Conservation (phyloP, 2,329 filamentous ascomycete species). For the Coniochaeta hoffmannii region DNA sequence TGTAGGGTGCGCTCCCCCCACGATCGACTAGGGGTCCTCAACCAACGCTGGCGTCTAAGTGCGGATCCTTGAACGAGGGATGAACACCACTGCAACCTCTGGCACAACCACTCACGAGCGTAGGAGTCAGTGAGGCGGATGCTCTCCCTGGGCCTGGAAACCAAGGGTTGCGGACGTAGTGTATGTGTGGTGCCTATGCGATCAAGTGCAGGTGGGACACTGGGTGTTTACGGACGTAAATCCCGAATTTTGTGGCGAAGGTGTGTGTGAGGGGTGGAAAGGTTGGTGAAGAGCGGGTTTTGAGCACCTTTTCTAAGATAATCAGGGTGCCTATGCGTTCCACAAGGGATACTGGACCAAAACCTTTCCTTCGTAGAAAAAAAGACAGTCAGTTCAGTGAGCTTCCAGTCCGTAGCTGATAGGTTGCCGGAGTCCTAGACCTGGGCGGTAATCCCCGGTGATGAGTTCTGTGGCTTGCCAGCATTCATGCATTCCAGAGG, state of each 20-base stretch:
- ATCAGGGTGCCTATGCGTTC: neutral
- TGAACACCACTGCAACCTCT: neutral
- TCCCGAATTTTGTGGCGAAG: neutral
- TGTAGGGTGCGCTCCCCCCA: neutral
- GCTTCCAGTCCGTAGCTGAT: neutral
- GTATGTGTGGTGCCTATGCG: neutral
- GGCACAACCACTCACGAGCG: neutral
- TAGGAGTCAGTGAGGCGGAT: neutral
- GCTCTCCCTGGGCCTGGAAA: neutral
- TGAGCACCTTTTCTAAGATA: neutral
- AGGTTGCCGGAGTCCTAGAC: neutral
- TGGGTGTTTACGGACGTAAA: neutral
- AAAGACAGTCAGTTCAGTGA: neutral
- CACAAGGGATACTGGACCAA: neutral
- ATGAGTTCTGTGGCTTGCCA: neutral
- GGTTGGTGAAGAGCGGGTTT: neutral
- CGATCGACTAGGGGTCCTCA: neutral
- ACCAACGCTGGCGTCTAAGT: neutral
- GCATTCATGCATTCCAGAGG: neutral
- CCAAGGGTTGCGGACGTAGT: neutral
- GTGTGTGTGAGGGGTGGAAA: neutral
- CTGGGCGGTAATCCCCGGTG: neutral
- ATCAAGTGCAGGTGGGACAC: neutral
- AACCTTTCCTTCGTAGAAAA: neutral
- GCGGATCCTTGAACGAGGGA: neutral